Evolutionary conservation across 345 rosid genomes (phyloP).

Genomic region (Aquilaria yunnanensis): DNA sequence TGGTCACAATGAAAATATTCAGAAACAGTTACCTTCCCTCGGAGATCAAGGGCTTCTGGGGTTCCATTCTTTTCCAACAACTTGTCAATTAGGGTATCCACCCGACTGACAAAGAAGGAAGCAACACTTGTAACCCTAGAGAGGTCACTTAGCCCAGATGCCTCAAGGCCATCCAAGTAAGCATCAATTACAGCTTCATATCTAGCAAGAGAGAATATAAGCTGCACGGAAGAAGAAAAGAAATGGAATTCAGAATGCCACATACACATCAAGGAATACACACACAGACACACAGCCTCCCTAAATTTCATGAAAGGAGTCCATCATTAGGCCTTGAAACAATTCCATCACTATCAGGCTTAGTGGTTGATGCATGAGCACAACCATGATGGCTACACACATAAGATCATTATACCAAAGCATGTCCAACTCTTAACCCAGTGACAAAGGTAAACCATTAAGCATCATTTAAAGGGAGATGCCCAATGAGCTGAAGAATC

Average conservation of each 20-base stretch:
- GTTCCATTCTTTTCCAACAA: conserved; percentile 91
- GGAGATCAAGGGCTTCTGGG: conserved; percentile 89
- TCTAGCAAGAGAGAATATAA: conserved; percentile 85
- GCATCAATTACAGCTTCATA: conserved; percentile 97
- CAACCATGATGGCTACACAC: too few relatives aligned
- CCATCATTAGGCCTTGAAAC: not conserved
- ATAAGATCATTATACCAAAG: too few relatives aligned
- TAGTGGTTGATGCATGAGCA: too few relatives aligned
- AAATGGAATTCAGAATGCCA: conserved; percentile 8
- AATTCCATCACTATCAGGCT: too few relatives aligned
- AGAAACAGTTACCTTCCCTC: conserved; percentile 69
- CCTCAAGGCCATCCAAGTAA: conserved; percentile 97
- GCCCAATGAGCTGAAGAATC: too few relatives aligned
- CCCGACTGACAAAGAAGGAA: conserved; percentile 96
- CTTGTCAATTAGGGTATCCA: conserved; percentile 93
- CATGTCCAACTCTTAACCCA: too few relatives aligned
- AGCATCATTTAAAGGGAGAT: too few relatives aligned
- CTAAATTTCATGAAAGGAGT: not conserved
- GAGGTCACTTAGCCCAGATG: conserved; percentile 86
- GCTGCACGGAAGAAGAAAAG: conserved; percentile 40
- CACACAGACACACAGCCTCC: too few relatives aligned
- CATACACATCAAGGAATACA: not conserved
- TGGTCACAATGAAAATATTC: not conserved
- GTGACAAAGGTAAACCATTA: too few relatives aligned
- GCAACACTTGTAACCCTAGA: conserved; percentile 97